Evolutionary conservation across 2,329 filamentous ascomycete genomes (phyloP).

Genomic region (Fusarium tupiense): DNA sequence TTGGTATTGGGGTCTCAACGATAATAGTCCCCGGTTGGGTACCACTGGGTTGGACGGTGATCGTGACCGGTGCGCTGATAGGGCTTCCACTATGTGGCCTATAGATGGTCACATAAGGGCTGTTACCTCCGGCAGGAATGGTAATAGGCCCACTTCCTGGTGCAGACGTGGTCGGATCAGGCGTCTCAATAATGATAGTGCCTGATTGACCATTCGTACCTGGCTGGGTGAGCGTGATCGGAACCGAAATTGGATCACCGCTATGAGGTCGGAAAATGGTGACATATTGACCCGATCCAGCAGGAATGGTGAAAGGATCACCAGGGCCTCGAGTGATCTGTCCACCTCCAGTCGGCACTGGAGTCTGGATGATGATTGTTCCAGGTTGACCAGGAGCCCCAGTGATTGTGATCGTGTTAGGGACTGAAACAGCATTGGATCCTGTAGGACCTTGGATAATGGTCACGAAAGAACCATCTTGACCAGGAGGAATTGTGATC

Average conservation of each 20-base stretch:
- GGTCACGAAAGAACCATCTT: slow-evolving; percentile 18
- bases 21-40: slow-evolving; percentile 22
- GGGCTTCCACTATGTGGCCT: slow-evolving; percentile 17
- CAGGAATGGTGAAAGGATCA: slow-evolving; percentile 22
- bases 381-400: slow-evolving; percentile 21
- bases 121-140: slow-evolving; percentile 13
- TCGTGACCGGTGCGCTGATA: slow-evolving; percentile 11
- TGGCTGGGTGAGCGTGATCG: slow-evolving; percentile 29
- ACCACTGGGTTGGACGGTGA: slow-evolving; percentile 11
- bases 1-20: slow-evolving; percentile 24
- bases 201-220: slow-evolving; percentile 20
- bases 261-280: slow-evolving; percentile 30
- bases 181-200: slow-evolving; percentile 28
- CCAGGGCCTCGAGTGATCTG: slow-evolving; percentile 1
- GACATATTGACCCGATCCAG: slow-evolving; percentile 9
- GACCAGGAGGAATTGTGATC: slow-evolving; percentile 26
- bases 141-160: slow-evolving; percentile 22
- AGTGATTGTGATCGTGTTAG: slow-evolving; percentile 22
- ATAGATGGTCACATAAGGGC: slow-evolving; percentile 23
- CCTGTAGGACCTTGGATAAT: slow-evolving; percentile 27
- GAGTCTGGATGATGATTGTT: slow-evolving; percentile 31
- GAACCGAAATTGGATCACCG: slow-evolving; percentile 23
- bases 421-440: slow-evolving; percentile 8
- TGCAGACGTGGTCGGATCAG: slow-evolving; percentile 7
- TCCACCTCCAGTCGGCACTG: neutral